Percentiles rank a stretch among this genome's conserved stretches.
phyloP scores from a whole-genome alignment of 176 grass and related monocot genomes.

The Pontederia crassipes region DNA sequence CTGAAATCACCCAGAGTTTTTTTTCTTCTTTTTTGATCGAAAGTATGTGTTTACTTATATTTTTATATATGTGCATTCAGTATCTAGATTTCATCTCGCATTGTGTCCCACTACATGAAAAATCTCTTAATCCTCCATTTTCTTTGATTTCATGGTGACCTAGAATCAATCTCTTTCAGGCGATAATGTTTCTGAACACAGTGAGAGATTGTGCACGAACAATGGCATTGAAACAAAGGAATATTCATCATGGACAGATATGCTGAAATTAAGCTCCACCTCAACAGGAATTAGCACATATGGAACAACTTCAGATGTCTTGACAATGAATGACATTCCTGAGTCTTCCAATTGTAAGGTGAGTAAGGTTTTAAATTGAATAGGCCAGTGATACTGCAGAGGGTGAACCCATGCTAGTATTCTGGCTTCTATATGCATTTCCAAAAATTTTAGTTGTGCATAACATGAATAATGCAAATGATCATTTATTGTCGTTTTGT shows the following conservation, averaged over 20 bases:
- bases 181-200: slow-evolving; percentile 33
- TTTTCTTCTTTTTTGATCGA: no score
- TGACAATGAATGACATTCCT: slow-evolving; percentile 9
- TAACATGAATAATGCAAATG: no score
- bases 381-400: background rate
- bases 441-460: no score
- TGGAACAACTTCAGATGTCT: slow-evolving; percentile 21
- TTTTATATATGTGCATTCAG: no score
- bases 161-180: slow-evolving; percentile 26
- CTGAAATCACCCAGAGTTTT: no score
- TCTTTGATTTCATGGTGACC: no score
- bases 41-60: no score
- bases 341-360: slow-evolving; percentile 9
- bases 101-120: no score
- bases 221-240: slow-evolving; percentile 30
- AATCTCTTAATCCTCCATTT: no score
- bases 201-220: slow-evolving; percentile 28
- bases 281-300: slow-evolving; percentile 8
- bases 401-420: background rate
- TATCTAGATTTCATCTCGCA: no score
- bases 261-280: slow-evolving; percentile 46
- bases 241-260: slow-evolving; percentile 81
- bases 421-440: background rate
- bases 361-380: background rate
- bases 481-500: no score